Evolutionary conservation across 257 asterid genomes (phyloP), one percentile per base, ranked within the genome.

Genomic region (Linderniella brevidens): DNA sequence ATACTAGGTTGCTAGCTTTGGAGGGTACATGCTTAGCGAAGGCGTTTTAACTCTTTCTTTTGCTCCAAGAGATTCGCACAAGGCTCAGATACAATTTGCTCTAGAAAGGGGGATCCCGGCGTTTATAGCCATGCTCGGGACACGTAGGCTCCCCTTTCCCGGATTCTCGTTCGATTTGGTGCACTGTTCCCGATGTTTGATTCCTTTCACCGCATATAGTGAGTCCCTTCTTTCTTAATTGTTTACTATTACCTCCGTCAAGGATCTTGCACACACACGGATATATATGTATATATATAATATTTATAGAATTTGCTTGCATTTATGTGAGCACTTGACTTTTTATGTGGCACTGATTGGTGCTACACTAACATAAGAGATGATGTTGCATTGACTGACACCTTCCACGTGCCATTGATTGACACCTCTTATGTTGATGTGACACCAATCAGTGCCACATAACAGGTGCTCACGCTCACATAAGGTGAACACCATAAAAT

Each of bases 51-150:
- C 96, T 16, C 86, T 90, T 54, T 85, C 99, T 44, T 85, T 90
- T 64, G 99, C 94, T 56, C 96, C 99, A 40, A 79, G 93, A 63
- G 99, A 85, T 73, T 90, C 96, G 13, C 96, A 82, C 68, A 85
- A 85, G 72, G 65, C 93, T 48, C 96, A 90, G 59, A 85, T 90
- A 71, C 99, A 90, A 56, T 90, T 90, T 59, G 99, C 96, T 38
- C 58, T 90, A 73, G 99, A 90, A 68, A 72, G 96, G 70, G 99
- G 99, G 62, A 13, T 90, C 51, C 96, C 96, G 5, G 93, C 99
- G 15, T 77, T 90, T 72, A 86, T 82, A 68, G 94, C 96, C 60
- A 90, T 86, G 94, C 99, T 90, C 44, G 99, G 96, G 65, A 85
- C 94, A 0, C 82, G 74, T 41, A 75, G 96, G 58, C 99, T 90